A percentile compares a stretch with the other conserved stretches of the same genome.
phyloP scores from a whole-genome alignment of 169 alveolate genomes.

The Cystoisospora suis region DNA sequence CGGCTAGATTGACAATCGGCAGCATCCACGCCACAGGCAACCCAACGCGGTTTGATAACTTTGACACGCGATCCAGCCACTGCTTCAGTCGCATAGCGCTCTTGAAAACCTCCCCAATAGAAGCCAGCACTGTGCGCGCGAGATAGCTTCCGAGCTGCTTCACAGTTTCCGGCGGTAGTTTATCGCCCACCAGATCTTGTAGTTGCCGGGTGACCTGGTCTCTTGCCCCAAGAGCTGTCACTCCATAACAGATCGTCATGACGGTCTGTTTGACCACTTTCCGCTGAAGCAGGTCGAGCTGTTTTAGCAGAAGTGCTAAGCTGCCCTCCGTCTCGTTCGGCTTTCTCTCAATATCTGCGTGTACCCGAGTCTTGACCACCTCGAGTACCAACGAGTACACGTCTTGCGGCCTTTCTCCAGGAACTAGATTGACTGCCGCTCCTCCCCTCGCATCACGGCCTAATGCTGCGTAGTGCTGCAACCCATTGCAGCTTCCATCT shows the following conservation, averaged over 20 bases:
- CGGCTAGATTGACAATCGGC: conserved; percentile 92
- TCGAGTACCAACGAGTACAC: conserved; percentile 91
- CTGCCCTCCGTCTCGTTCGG: background rate
- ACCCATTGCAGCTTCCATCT: conserved; percentile 98
- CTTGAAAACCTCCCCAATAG: conserved; percentile 91
- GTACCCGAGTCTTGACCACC: conserved; percentile 51
- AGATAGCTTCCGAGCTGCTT: conserved; percentile 79
- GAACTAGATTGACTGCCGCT: conserved; percentile 90
- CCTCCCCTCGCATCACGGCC: conserved; percentile 96
- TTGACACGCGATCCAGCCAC: conserved; percentile 93
- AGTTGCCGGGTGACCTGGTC: conserved; percentile 84
- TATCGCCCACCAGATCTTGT: conserved; percentile 73
- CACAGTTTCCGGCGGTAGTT: conserved; percentile 63
- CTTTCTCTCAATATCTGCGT: conserved; percentile 4
- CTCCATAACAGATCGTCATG: conserved; percentile 98
- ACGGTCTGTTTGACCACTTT: conserved; percentile 97
- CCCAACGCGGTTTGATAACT: conserved; percentile 85
- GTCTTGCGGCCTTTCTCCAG: conserved; percentile 94
- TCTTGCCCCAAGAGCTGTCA: conserved; percentile 87
- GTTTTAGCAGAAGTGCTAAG: background rate
- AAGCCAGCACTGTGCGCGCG: conserved; percentile 88
- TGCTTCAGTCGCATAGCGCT: conserved; percentile 93
- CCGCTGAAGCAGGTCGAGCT: conserved; percentile 80
- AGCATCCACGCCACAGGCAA: conserved; percentile 95
- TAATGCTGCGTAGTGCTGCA: conserved; percentile 94